A percentile compares a stretch with the other conserved stretches of the same genome.
Conservation (phyloP, 1,284 basidiomycete genomes). For the Ceratobasidium sp. region DNA sequence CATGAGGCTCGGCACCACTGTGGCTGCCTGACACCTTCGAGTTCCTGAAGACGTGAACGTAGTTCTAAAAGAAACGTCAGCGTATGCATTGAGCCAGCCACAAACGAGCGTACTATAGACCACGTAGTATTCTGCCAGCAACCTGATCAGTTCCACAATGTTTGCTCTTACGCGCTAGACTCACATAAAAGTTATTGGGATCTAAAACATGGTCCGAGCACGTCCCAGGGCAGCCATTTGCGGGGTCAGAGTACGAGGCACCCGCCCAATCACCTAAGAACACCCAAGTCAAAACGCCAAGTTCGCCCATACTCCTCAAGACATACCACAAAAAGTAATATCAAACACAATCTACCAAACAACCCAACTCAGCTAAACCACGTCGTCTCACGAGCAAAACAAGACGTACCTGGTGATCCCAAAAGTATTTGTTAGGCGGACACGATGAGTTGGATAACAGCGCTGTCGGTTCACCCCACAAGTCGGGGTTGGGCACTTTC, state of each 20-base stretch:
- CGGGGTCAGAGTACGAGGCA: slow-evolving; percentile 64
- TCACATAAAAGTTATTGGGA: slow-evolving; percentile 59
- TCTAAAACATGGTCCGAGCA: slow-evolving; percentile 68
- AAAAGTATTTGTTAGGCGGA: slow-evolving; percentile 64
- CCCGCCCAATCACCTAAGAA: slow-evolving; percentile 74
- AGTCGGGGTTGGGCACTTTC: slow-evolving; percentile 60
- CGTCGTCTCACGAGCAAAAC: slow-evolving; percentile 39
- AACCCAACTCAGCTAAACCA: neutral
- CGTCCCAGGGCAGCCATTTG: slow-evolving; percentile 74
- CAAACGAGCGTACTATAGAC: slow-evolving; percentile 22
- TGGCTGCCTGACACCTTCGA: slow-evolving; percentile 24
- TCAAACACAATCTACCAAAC: slow-evolving; percentile 50
- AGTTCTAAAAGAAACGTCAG: slow-evolving; percentile 12
- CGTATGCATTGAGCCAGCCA: neutral
- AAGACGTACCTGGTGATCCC: slow-evolving; percentile 56
- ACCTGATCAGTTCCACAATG: neutral
- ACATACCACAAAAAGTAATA: slow-evolving; percentile 74
- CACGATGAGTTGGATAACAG: slow-evolving; percentile 61
- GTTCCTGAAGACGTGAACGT: slow-evolving; percentile 34
- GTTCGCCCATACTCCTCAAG: neutral
- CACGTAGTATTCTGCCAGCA: slow-evolving; percentile 29
- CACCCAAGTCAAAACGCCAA: neutral
- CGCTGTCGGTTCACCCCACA: slow-evolving; percentile 72
- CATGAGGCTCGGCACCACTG: neutral
- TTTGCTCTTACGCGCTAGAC: neutral